phyloP scores from a whole-genome alignment of 169 alveolate species.

The Eimeria sp. region DNA sequence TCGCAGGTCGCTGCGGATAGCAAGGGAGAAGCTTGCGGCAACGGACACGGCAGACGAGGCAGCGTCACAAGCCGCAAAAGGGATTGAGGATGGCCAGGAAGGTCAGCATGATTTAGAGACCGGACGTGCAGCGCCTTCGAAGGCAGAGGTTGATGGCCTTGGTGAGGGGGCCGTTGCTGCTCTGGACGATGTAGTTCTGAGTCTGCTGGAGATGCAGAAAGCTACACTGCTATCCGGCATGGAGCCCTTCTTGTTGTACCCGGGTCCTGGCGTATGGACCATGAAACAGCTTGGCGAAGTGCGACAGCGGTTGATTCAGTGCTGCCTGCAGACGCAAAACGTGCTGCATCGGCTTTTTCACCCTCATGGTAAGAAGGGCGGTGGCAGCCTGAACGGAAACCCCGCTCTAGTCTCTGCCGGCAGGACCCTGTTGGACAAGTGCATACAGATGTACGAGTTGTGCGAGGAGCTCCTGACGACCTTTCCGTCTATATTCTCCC shows the following conservation, averaged over 20 bases:
- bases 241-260: constrained; percentile 77
- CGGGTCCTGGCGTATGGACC: constrained; percentile 70
- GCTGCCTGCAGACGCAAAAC: constrained; percentile 60
- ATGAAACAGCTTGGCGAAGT: constrained; percentile 58
- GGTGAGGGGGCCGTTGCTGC: neutral
- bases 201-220: constrained; percentile 46
- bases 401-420: constrained; percentile 20
- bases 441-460: constrained; percentile 55
- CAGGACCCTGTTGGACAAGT: constrained; percentile 9
- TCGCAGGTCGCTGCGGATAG: constrained; percentile 17
- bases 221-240: constrained; percentile 65
- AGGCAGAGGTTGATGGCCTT: neutral
- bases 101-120: neutral
- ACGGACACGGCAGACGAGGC: neutral
- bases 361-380: neutral
- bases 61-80: neutral
- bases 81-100: neutral
- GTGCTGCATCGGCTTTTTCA: constrained; percentile 2
- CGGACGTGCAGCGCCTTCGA: neutral
- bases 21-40: neutral
- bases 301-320: constrained; percentile 56
- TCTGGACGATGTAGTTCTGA: constrained; percentile 2
- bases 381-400: constrained; percentile 3
- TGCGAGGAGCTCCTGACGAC: constrained; percentile 42
- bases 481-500: constrained; percentile 24